These are phyloP conservation scores for Epichloe coenophiala DNA, from an alignment of 2,329 filamentous ascomycete species.

Conservation along the genomic window DNA sequence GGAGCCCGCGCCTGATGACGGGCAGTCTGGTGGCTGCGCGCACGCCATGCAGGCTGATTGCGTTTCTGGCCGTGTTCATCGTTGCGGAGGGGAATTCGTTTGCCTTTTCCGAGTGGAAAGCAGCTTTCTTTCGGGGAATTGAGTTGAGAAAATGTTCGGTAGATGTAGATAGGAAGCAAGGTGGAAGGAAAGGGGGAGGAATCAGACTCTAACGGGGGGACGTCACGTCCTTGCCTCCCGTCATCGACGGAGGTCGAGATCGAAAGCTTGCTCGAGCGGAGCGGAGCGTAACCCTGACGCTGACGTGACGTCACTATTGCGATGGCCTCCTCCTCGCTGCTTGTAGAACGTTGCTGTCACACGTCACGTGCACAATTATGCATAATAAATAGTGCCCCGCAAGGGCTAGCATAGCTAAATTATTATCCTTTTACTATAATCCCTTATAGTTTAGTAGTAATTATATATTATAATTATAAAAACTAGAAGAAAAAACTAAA, in stretches of 20 bases:
- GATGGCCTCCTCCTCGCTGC: neutral
- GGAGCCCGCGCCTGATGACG: slow-evolving; percentile 12
- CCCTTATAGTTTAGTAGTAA: too few species aligned
- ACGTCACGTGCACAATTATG: too few species aligned
- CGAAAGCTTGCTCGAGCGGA: neutral
- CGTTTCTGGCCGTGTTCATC: slow-evolving; percentile 2
- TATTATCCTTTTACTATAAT: too few species aligned
- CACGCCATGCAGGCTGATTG: slow-evolving; percentile 10
- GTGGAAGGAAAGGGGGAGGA: neutral
- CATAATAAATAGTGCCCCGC: too few species aligned
- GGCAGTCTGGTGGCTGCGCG: slow-evolving; percentile 11
- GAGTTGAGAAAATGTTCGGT: neutral
- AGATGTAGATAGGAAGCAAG: neutral
- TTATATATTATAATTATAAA: too few species aligned
- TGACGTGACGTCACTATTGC: slow-evolving; percentile 8
- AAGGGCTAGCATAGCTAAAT: too few species aligned
- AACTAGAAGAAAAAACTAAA: too few species aligned
- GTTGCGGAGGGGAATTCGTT: neutral
- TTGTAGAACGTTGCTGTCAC: neutral
- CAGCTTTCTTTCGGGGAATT: neutral
- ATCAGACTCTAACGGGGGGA: neutral
- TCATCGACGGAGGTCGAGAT: too few species aligned
- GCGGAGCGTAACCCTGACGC: slow-evolving; percentile 2
- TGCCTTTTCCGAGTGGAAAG: too few species aligned
- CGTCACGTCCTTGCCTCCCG: neutral